phyloP scores from a whole-genome alignment of 2,329 filamentous ascomycete genomes.

The Colletotrichum costaricense region DNA sequence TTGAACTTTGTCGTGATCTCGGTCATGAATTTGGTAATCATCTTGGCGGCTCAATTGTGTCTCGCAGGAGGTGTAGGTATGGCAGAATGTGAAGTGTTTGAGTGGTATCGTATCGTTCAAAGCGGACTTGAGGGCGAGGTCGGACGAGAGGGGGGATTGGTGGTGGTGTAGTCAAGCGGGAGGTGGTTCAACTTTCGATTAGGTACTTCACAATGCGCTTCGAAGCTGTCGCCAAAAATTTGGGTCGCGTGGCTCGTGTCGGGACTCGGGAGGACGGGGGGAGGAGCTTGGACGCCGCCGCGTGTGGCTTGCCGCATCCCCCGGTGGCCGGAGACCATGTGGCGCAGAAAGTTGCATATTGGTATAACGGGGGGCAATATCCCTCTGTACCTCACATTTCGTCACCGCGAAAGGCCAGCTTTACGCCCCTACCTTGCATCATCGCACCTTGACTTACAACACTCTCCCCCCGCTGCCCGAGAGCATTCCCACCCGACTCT shows the following conservation, averaged over 20 bases:
- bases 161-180: background rate
- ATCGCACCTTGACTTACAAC: background rate
- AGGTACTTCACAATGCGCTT: background rate
- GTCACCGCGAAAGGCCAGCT: slow-evolving; percentile 39
- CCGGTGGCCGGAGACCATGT: background rate
- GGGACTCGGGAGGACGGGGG: slow-evolving; percentile 7
- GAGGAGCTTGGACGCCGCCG: slow-evolving; percentile 31
- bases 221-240: slow-evolving; percentile 35
- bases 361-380: background rate
- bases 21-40: slow-evolving; percentile 90
- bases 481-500: too few relatives aligned
- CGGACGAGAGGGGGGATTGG: background rate
- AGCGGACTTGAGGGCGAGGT: background rate
- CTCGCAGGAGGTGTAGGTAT: background rate
- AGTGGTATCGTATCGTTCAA: background rate
- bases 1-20: slow-evolving; percentile 90
- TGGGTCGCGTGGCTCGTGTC: slow-evolving; percentile 27
- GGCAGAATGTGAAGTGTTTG: background rate
- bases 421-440: slow-evolving; percentile 14
- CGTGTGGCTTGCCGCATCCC: background rate
- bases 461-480: background rate
- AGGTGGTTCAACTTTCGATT: background rate
- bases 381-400: slow-evolving; percentile 31
- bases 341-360: background rate
- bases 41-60: slow-evolving; percentile 52